A percentile compares a stretch with the other conserved stretches of the same genome.
phyloP scores from a whole-genome alignment of 2,329 filamentous ascomycete species.

The Apiospora aurea region DNA sequence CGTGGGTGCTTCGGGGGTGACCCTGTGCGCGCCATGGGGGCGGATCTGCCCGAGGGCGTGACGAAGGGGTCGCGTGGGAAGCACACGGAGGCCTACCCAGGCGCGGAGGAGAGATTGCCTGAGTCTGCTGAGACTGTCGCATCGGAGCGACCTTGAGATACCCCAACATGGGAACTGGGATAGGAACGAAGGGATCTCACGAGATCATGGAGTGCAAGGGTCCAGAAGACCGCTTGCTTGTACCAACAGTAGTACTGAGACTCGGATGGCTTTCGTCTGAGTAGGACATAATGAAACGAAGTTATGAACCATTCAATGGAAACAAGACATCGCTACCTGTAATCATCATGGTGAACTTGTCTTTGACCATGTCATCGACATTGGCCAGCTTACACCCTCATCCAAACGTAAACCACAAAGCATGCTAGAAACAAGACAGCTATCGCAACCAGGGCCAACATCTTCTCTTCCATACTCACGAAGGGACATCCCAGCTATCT shows the following conservation, averaged over 20 bases:
- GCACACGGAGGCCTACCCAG: slow-evolving; percentile 33
- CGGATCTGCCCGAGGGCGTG: slow-evolving; percentile 43
- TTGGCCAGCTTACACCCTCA: too few species aligned
- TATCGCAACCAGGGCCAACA: too few species aligned
- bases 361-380: not conserved
- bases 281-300: not conserved
- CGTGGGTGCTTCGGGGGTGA: slow-evolving; percentile 42
- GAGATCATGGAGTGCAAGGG: not conserved
- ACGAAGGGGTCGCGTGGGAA: slow-evolving; percentile 32
- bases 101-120: slow-evolving; percentile 37
- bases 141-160: slow-evolving; percentile 29
- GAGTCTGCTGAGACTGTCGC: slow-evolving; percentile 37
- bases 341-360: not conserved
- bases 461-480: too few species aligned
- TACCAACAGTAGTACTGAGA: not conserved
- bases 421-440: too few species aligned
- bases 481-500: too few species aligned
- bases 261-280: not conserved
- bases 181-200: not conserved
- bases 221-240: not conserved
- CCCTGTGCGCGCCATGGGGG: slow-evolving; percentile 37
- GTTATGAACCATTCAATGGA: not conserved
- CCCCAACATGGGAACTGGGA: not conserved
- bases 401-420: too few species aligned
- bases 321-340: not conserved